These are phyloP conservation scores for Termitomyces bulborhizus DNA, from an alignment of 768 basidiomycete species.

Conservation along the genomic window DNA sequence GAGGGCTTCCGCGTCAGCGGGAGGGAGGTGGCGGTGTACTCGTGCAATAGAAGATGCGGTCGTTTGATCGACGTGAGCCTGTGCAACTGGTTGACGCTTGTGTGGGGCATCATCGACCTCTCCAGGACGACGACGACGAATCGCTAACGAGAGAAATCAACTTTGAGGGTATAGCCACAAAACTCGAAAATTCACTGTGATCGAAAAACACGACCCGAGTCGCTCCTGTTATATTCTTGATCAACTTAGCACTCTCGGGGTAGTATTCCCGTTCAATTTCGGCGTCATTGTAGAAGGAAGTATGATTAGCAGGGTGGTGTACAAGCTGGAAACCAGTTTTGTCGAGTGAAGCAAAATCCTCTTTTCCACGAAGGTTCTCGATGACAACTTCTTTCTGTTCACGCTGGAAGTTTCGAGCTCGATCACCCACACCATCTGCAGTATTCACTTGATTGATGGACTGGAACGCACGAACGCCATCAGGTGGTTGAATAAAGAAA, in stretches of 20 bases:
- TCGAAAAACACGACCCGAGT: constrained; percentile 54
- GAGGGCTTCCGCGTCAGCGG: constrained; percentile 35
- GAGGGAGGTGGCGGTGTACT: constrained; percentile 45
- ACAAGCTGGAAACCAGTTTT: constrained; percentile 41
- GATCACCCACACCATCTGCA: constrained; percentile 15
- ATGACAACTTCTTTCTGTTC: constrained; percentile 28
- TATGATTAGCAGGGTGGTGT: constrained; percentile 29
- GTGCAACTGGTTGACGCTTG: constrained; percentile 39
- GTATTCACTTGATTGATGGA: constrained; percentile 20
- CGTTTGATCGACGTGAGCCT: constrained; percentile 51
- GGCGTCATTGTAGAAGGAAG: constrained; percentile 38
- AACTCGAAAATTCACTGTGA: constrained; percentile 40
- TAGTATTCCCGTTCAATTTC: constrained; percentile 50
- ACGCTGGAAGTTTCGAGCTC: constrained; percentile 15
- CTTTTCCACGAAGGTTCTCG: constrained; percentile 49
- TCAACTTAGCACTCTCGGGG: constrained; percentile 46
- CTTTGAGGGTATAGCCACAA: not conserved
- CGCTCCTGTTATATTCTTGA: constrained; percentile 55
- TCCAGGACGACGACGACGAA: constrained; percentile 36
- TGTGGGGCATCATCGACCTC: constrained; percentile 26
- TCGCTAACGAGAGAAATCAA: not conserved
- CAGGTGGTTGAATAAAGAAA: constrained; percentile 17
- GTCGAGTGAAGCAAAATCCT: constrained; percentile 37
- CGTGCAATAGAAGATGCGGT: constrained; percentile 34
- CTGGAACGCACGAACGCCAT: constrained; percentile 20